Base-by-base conservation (phyloP, 495 filamentous ascomycete genomes). In the Aspergillus baeticus region DNA sequence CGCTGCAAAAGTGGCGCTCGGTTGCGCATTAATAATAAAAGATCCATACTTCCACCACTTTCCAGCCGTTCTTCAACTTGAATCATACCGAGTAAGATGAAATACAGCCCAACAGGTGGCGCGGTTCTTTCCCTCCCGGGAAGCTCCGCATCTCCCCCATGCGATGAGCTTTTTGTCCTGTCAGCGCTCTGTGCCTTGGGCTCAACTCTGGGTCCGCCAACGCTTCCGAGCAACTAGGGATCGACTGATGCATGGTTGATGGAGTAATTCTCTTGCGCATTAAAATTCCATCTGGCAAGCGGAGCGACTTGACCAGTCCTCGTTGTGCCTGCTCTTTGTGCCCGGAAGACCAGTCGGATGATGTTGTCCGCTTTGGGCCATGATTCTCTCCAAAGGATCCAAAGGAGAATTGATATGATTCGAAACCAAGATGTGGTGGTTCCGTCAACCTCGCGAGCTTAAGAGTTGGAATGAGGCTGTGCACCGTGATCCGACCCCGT, bases 121-220 rank as follows among this genome's bases (percentile, higher is more conserved):
- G 56, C 60, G 51, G 54, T 29, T n/a, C 45, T 38, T 52, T 51
- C 31, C 56, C 35, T 29, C 53, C 48, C 29, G 21, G 39, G 20
- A 51, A 60, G 46, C 58, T 60, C 53, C 58, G 53, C 47, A 57
- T 52, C 54, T 21, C 36, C 45, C 29, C 44, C 44, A 18, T 18
- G 29, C 31, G 44, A 29, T 2, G 44, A 35, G 44, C 6, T 29
- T 29, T n/a, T 42, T 54, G 22, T 60, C 51, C 31, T 45, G 48
- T 53, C 42, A 53, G 18, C 35, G 33, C 11, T 20, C 6, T 52
- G 38, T 59, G 61, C 62, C 63, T 49, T 69, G 61, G 68, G 61
- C 63, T 54, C 57, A 53, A 33, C 34, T 43, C 60, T 66, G 67
- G 69, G 63, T 69, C 63, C 60, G 60, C 54, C 51, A 61, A 50